Evolutionary conservation across 805 yeast species (phyloP).

Genomic region (Dipodascus geniculatus): DNA sequence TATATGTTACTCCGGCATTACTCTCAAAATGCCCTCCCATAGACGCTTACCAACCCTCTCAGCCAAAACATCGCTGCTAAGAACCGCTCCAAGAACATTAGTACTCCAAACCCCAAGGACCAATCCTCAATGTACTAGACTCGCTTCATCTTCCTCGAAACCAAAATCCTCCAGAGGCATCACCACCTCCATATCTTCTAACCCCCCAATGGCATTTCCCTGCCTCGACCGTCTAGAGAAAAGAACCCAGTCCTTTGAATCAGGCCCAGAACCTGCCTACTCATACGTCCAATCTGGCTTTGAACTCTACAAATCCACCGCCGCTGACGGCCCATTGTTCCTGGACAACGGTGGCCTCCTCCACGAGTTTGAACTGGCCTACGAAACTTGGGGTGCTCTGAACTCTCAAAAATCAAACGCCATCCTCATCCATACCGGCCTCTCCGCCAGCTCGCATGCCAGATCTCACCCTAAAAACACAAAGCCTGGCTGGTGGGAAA

Average conservation of each 20-base stretch:
- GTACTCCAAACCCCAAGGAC: no score
- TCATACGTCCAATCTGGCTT: constrained; percentile 58
- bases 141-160: no score
- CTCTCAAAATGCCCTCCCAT: no score
- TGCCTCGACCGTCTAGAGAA: constrained; percentile 69
- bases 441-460: constrained; percentile 91
- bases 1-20: no score
- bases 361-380: constrained; percentile 71
- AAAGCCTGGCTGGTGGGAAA: constrained; percentile 91
- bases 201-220: constrained; percentile 68
- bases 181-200: constrained; percentile 26
- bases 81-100: no score
- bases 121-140: no score
- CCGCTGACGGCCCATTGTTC: constrained; percentile 40
- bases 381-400: constrained; percentile 82
- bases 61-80: no score
- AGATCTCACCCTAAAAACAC: constrained; percentile 61
- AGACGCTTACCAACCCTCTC: no score
- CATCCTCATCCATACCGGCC: constrained; percentile 75
- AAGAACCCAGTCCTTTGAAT: constrained; percentile 33
- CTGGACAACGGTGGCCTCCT: constrained; percentile 75
- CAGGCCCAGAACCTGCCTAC: constrained; percentile 83
- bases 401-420: constrained; percentile 57
- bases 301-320: constrained; percentile 37
- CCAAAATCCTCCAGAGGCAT: background rate